These are phyloP conservation scores for Quercus mongolica DNA, from an alignment of 306 rosid genomes.

Conservation along the genomic window DNA sequence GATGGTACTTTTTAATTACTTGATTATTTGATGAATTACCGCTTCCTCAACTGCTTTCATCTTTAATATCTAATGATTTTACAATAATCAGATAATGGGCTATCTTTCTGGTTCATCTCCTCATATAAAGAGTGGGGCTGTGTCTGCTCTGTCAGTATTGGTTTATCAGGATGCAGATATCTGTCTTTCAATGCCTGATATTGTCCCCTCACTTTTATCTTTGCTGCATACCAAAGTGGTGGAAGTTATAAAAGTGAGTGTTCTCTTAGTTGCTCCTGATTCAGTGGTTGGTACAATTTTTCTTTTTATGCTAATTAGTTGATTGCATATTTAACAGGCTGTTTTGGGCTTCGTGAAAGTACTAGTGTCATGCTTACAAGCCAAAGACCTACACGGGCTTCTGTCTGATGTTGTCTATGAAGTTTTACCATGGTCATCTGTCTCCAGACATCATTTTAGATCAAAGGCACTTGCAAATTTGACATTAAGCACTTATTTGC, in stretches of 20 bases:
- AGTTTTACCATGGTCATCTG: conserved; percentile 75
- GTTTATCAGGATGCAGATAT: conserved; percentile 63
- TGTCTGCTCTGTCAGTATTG: conserved; percentile 82
- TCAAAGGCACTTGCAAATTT: conserved; percentile 59
- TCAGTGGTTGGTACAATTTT: conserved; percentile 15
- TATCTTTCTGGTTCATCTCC: conserved; percentile 91
- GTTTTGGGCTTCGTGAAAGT: conserved; percentile 94
- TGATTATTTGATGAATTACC: not conserved
- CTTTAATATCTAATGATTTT: conserved; percentile 3
- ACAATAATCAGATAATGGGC: conserved; percentile 69
- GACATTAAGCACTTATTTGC: not conserved
- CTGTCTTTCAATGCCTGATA: conserved; percentile 58
- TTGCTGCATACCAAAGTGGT: conserved; percentile 72
- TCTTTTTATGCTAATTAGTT: conserved; percentile 23
- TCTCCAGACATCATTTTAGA: conserved; percentile 82
- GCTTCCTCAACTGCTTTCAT: not conserved
- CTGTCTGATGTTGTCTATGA: conserved; percentile 54
- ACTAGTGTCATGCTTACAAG: conserved; percentile 65
- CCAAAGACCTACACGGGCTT: conserved; percentile 57
- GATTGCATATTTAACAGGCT: conserved; percentile 57
- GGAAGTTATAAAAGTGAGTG: conserved; percentile 79
- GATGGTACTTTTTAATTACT: not conserved
- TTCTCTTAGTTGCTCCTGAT: conserved; percentile 1
- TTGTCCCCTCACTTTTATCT: conserved; percentile 73
- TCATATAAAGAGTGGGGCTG: conserved; percentile 89